Evolutionary conservation across 169 alveolate species (phyloP).

Genomic region (Cystoisospora suis): DNA sequence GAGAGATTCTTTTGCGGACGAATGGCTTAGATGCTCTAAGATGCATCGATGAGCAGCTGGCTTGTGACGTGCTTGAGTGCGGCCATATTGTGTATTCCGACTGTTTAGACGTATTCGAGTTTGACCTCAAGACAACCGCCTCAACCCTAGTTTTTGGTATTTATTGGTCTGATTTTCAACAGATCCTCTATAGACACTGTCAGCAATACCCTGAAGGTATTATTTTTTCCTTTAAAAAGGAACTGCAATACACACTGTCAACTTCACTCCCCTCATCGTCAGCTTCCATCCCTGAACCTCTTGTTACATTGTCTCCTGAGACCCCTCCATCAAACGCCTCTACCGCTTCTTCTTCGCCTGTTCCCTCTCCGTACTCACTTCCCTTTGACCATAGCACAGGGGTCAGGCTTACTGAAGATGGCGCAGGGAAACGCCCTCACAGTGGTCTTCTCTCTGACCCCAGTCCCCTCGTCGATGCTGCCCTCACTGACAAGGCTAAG

Average conservation of each 20-base stretch:
- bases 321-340: constrained; percentile 7
- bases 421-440: not conserved
- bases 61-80: constrained; percentile 14
- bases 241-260: not conserved
- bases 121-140: not conserved
- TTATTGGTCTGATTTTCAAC: constrained; percentile 20
- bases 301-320: too few relatives aligned
- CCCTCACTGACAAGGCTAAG: not conserved
- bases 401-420: not conserved
- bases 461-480: not conserved
- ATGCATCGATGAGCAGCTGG: constrained; percentile 34
- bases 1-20: constrained; percentile 8
- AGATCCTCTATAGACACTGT: constrained; percentile 34
- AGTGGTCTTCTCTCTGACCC: not conserved
- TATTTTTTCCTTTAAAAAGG: not conserved
- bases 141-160: constrained; percentile 14
- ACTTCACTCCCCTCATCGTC: constrained; percentile 9
- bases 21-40: constrained; percentile 16
- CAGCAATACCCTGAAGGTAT: constrained; percentile 16
- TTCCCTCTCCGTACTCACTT: too few relatives aligned
- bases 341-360: not conserved
- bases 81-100: constrained; percentile 37
- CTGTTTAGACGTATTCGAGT: constrained; percentile 13
- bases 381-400: too few relatives aligned
- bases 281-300: too few relatives aligned